Conservation (phyloP, 805 yeast species). For the Pichia scutulata region DNA sequence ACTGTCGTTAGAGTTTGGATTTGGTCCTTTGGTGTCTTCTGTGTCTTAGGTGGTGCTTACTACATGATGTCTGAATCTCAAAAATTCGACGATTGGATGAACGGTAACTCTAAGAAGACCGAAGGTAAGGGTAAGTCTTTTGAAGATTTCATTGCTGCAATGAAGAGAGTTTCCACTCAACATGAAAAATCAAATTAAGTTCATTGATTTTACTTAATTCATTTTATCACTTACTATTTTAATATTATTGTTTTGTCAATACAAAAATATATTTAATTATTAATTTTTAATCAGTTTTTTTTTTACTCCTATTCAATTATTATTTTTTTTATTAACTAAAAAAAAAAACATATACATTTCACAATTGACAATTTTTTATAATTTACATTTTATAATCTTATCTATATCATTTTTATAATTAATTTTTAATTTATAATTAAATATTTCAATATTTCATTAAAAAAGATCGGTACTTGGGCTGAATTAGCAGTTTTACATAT, state of each 20-base stretch:
- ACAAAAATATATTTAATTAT: not conserved
- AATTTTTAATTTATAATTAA: not conserved
- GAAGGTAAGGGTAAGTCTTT: constrained; percentile 49
- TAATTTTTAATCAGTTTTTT: not conserved
- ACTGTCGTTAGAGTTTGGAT: constrained; percentile 92
- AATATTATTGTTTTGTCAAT: not conserved
- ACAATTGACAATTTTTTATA: not conserved
- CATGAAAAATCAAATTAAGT: constrained; percentile 66
- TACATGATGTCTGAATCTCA: constrained; percentile 82
- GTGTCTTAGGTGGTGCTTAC: constrained; percentile 94
- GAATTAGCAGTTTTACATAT: too few relatives aligned
- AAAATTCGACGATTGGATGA: constrained; percentile 75
- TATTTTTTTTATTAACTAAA: not conserved
- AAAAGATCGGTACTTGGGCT: too few relatives aligned
- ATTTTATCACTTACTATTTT: not conserved
- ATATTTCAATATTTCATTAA: too few relatives aligned
- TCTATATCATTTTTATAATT: not conserved
- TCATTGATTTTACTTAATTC: constrained; percentile 9
- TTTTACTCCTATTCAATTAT: not conserved
- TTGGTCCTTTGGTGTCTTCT: constrained; percentile 96
- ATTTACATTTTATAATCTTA: not conserved
- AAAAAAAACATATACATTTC: not conserved
- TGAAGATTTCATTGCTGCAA: constrained; percentile 75
- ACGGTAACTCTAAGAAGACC: constrained; percentile 65
- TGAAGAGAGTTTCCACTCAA: constrained; percentile 84